Percentiles rank a stretch among this genome's conserved stretches.
These are phyloP conservation scores for Epichloe sylvatica DNA, from an alignment of 2,329 filamentous ascomycete genomes.

Conservation along the genomic window DNA sequence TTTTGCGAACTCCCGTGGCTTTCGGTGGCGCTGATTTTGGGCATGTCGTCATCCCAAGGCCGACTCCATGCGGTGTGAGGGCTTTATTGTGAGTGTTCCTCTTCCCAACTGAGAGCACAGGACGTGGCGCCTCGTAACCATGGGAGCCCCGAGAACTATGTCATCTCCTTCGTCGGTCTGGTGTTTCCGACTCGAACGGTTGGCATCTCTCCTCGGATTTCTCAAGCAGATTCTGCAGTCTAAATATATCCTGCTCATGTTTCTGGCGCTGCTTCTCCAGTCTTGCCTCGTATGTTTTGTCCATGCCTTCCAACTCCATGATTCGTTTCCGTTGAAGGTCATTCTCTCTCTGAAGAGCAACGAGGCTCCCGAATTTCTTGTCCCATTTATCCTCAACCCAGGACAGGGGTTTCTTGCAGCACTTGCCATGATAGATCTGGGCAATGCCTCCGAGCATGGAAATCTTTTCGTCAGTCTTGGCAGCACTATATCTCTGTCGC, in stretches of 20 bases:
- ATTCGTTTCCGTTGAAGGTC: conserved; percentile 20
- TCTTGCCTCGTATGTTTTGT: conserved; percentile 26
- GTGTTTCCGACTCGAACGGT: conserved; percentile 16
- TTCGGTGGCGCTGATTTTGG: conserved; percentile 2
- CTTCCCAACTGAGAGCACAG: background rate
- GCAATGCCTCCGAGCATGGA: conserved; percentile 32
- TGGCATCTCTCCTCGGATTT: conserved; percentile 21
- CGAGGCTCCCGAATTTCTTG: conserved; percentile 16
- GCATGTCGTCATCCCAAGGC: background rate
- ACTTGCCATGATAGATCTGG: conserved; percentile 32
- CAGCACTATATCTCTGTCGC: conserved; percentile 18
- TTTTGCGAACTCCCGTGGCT: background rate
- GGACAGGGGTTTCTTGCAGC: conserved; percentile 27
- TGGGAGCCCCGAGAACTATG: conserved; percentile 2
- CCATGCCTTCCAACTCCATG: conserved; percentile 23
- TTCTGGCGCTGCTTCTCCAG: conserved; percentile 22
- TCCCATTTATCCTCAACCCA: conserved; percentile 25
- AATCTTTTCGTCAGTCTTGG: conserved; percentile 26
- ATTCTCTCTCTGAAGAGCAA: conserved; percentile 19
- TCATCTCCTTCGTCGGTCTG: conserved; percentile 10
- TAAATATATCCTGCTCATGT: conserved; percentile 19
- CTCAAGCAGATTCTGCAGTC: conserved; percentile 21
- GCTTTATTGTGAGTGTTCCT: background rate
- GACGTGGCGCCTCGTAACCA: conserved; percentile 3
- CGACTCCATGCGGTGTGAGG: background rate